These are phyloP conservation scores for Reutealis trisperma DNA, from an alignment of 345 rosid species.

Conservation along the genomic window DNA sequence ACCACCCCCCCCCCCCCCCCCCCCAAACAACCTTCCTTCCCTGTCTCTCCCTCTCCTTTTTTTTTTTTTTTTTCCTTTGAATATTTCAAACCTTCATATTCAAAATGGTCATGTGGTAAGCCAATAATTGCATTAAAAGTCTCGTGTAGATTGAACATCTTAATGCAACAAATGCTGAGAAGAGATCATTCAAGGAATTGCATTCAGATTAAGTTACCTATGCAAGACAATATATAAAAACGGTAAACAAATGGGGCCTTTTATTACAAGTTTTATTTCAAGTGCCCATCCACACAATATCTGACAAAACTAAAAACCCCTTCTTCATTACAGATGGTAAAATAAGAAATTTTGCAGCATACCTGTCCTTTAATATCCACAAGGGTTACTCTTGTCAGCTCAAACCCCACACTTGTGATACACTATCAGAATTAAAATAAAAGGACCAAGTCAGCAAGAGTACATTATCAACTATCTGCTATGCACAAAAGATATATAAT, in stretches of 20 bases:
- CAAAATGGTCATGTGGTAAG: neutral
- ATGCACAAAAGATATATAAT: neutral
- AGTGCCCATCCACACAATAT: neutral
- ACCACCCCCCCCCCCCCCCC: no score
- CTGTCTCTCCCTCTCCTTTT: no score
- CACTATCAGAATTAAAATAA: constrained; percentile 45
- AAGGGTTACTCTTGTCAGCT: constrained; percentile 84
- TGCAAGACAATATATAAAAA: neutral
- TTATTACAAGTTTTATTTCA: neutral
- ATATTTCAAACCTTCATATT: neutral
- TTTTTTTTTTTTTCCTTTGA: neutral
- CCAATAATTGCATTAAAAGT: neutral
- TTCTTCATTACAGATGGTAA: neutral
- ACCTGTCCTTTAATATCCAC: constrained; percentile 89
- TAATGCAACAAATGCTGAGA: neutral
- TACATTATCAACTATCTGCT: neutral
- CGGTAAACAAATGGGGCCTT: neutral
- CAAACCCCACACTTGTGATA: constrained; percentile 77
- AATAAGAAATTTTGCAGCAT: constrained; percentile 16
- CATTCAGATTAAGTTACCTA: neutral
- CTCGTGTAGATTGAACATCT: neutral
- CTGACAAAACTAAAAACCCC: neutral
- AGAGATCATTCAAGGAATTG: neutral
- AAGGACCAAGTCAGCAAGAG: constrained; percentile 1
- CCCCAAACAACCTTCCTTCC: no score